phyloP scores from a whole-genome alignment of 2,329 filamentous ascomycete genomes.

The Madurella fahalii region DNA sequence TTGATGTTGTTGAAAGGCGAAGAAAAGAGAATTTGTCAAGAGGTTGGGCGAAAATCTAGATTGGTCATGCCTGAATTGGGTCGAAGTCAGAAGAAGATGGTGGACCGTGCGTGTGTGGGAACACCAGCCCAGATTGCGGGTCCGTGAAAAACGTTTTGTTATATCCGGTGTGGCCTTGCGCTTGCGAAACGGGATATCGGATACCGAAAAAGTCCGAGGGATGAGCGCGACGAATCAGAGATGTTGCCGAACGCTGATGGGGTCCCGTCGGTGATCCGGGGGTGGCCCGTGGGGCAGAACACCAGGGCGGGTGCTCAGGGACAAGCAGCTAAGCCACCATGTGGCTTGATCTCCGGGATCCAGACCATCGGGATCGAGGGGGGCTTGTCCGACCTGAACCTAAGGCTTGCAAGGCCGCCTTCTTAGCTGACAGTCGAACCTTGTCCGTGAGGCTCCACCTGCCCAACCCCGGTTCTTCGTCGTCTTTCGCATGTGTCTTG shows the following conservation, averaged over 20 bases:
- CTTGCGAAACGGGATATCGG: not conserved
- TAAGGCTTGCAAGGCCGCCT: constrained; percentile 10
- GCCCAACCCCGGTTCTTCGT: not conserved
- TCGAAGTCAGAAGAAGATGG: constrained; percentile 14
- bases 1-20: constrained; percentile 11
- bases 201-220: not conserved
- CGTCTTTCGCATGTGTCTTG: constrained; percentile 7
- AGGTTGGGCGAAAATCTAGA: constrained; percentile 7
- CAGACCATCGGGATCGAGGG: constrained; percentile 18
- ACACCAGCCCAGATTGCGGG: not conserved
- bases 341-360: constrained; percentile 17
- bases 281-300: not conserved
- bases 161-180: not conserved
- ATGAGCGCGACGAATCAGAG: not conserved
- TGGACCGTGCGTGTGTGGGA: constrained; percentile 13
- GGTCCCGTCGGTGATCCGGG: not conserved
- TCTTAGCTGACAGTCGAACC: constrained; percentile 3
- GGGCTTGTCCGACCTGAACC: constrained; percentile 11
- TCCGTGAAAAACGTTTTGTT: not conserved
- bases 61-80: constrained; percentile 16
- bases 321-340: constrained; percentile 8
- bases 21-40: not conserved
- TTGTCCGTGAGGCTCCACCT: constrained; percentile 13
- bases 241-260: not conserved
- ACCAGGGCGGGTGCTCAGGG: not conserved